Evolutionary conservation across 1,139 yeast species (phyloP).

Genomic region (Geotrichum candidum): DNA sequence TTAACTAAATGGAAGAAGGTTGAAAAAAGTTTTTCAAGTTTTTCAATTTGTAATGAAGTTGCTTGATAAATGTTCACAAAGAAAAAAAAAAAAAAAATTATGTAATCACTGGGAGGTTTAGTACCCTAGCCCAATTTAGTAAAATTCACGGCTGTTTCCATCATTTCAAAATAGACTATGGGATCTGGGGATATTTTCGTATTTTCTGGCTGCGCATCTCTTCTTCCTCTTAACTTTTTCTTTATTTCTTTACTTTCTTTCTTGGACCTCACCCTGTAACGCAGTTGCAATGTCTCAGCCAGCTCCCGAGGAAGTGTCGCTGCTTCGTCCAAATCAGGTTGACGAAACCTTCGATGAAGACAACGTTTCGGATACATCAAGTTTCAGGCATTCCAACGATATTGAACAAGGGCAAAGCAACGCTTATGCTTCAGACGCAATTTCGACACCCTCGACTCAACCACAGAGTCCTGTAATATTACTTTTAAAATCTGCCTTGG

Average conservation of each 20-base stretch:
- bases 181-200: background rate
- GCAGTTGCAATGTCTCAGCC: slow-evolving; percentile 1
- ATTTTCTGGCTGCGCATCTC: background rate
- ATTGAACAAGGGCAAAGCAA: background rate
- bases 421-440: background rate
- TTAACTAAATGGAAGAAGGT: background rate
- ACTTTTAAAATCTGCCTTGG: slow-evolving; percentile 22
- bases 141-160: background rate
- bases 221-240: background rate
- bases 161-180: background rate
- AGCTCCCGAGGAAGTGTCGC: slow-evolving; percentile 10
- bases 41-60: background rate
- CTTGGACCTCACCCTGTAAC: background rate
- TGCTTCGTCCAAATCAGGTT: background rate
- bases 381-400: background rate
- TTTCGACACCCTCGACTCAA: background rate
- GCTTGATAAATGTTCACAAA: background rate
- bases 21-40: background rate
- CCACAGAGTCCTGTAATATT: background rate
- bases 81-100: background rate
- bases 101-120: background rate
- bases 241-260: background rate
- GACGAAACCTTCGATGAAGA: background rate
- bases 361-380: background rate
- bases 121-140: slow-evolving; percentile 1